Evolutionary conservation across 306 rosid genomes (phyloP).

Genomic region (Albizia julibrissin): DNA sequence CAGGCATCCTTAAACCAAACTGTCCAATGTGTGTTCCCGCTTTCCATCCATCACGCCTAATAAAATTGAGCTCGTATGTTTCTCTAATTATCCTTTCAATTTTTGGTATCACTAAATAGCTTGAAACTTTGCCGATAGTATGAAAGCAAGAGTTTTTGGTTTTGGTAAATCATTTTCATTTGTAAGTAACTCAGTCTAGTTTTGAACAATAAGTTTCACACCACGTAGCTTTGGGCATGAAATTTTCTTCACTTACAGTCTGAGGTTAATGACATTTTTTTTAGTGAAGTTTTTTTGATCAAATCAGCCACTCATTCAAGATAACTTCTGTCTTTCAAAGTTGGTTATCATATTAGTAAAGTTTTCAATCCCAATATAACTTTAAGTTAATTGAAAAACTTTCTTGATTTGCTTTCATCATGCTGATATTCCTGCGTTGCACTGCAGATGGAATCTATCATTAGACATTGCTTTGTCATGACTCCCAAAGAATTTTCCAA

Average conservation of each 20-base stretch:
- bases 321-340: too few species aligned
- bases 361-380: neutral
- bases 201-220: neutral
- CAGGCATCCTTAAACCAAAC: slow-evolving; percentile 4
- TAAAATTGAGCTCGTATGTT: slow-evolving; percentile 11
- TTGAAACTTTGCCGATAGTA: neutral
- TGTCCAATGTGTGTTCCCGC: neutral
- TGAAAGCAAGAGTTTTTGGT: neutral
- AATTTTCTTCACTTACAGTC: neutral
- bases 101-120: slow-evolving; percentile 2
- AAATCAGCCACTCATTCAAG: neutral
- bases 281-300: neutral
- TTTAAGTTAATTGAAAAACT: slow-evolving; percentile 13
- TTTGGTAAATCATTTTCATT: neutral
- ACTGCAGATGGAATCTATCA: slow-evolving; percentile 81
- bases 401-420: slow-evolving; percentile 23
- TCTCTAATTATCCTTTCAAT: slow-evolving; percentile 13
- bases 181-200: neutral
- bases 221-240: neutral
- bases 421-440: slow-evolving; percentile 21
- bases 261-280: neutral
- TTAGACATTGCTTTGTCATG: slow-evolving; percentile 75
- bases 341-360: neutral
- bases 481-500: slow-evolving; percentile 77
- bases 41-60: neutral